phyloP scores from a whole-genome alignment of 2,329 filamentous ascomycete genomes.

The Cryphonectria carpinicola region DNA sequence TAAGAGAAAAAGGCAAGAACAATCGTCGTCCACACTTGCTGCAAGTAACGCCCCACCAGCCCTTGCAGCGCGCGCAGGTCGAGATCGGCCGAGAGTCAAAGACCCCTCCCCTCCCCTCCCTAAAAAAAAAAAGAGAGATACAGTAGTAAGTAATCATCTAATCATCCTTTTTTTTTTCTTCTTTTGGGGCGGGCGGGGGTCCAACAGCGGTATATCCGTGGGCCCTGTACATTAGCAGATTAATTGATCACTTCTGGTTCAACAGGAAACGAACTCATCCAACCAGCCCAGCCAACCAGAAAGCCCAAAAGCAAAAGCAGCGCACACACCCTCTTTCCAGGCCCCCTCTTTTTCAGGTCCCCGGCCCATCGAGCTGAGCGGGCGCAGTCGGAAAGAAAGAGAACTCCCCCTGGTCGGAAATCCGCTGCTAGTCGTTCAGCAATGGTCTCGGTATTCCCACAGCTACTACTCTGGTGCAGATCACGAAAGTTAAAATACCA shows the following conservation, averaged over 20 bases:
- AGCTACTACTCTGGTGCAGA: slow-evolving; percentile 25
- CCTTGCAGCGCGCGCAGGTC: not conserved
- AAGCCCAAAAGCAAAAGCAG: not conserved
- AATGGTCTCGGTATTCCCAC: slow-evolving; percentile 1
- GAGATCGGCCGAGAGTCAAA: not conserved
- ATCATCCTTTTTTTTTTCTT: not conserved
- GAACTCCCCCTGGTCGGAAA: not conserved
- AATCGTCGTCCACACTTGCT: not conserved
- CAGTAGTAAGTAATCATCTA: not conserved
- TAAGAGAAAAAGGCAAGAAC: not conserved
- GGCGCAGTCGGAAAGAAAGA: slow-evolving; percentile 13
- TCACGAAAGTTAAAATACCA: slow-evolving; percentile 7
- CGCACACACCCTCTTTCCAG: too few relatives aligned
- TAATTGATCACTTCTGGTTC: slow-evolving; percentile 20
- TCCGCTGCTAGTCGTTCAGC: slow-evolving; percentile 9
- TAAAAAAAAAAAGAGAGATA: not conserved
- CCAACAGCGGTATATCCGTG: slow-evolving; percentile 19
- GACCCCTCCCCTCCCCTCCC: too few relatives aligned
- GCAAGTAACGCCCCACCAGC: not conserved
- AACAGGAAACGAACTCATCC: slow-evolving; percentile 23
- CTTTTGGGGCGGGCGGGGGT: not conserved
- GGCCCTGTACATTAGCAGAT: not conserved
- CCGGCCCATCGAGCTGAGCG: slow-evolving; percentile 19
- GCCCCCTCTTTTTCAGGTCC: not conserved
- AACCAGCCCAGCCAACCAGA: not conserved